These are phyloP conservation scores for Ustilago crameri DNA, from an alignment of 1,284 basidiomycete genomes.

Conservation along the genomic window DNA sequence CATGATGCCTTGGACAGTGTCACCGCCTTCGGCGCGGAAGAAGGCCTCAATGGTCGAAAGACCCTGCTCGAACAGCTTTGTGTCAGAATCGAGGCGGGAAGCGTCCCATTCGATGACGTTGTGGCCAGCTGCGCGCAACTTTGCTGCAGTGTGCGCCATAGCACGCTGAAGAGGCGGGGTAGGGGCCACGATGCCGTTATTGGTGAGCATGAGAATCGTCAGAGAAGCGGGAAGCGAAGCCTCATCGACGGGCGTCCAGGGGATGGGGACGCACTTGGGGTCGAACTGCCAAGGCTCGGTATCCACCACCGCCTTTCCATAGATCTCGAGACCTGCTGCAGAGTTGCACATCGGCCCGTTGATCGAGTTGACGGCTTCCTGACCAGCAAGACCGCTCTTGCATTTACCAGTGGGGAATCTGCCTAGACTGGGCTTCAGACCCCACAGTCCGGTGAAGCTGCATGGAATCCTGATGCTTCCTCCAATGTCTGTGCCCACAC, in stretches of 20 bases:
- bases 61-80: conserved; percentile 31
- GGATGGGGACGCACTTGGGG: conserved; percentile 49
- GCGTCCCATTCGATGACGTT: conserved; percentile 72
- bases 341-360: conserved; percentile 52
- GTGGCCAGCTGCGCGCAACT: conserved; percentile 77
- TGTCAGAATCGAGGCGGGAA: conserved; percentile 12
- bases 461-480: conserved; percentile 53
- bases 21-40: conserved; percentile 53
- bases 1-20: conserved; percentile 44
- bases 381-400: conserved; percentile 44
- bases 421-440: conserved; percentile 47
- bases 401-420: conserved; percentile 44
- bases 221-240: conserved; percentile 63
- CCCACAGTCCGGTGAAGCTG: conserved; percentile 43
- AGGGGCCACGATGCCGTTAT: conserved; percentile 76
- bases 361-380: conserved; percentile 46
- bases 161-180: conserved; percentile 79
- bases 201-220: conserved; percentile 76
- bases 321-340: conserved; percentile 43
- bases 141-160: conserved; percentile 73
- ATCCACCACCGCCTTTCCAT: conserved; percentile 44
- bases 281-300: conserved; percentile 48
- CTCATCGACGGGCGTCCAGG: conserved; percentile 38
- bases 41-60: conserved; percentile 22
- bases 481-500: conserved; percentile 55